Conservation (phyloP, 2,329 filamentous ascomycete species). For the Cercospora zeae-maydis region DNA sequence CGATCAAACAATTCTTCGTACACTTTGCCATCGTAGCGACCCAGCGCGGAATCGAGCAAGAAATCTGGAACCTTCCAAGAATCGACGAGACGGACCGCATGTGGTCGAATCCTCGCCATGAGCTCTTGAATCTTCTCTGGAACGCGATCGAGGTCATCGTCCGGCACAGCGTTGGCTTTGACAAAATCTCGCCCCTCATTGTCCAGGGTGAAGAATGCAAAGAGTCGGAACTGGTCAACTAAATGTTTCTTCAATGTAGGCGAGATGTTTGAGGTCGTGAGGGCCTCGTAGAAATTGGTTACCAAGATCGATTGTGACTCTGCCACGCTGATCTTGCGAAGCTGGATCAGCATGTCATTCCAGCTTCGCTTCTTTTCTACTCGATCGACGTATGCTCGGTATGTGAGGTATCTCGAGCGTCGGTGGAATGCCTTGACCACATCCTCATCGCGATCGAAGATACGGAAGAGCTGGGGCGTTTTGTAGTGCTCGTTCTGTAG, state of each 20-base stretch:
- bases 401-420: constrained; percentile 43
- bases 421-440: constrained; percentile 47
- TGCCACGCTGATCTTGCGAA: constrained; percentile 43
- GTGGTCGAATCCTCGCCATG: constrained; percentile 49
- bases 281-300: constrained; percentile 45
- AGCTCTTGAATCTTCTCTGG: constrained; percentile 44
- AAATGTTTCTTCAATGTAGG: constrained; percentile 36
- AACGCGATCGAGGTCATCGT: constrained; percentile 42
- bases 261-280: constrained; percentile 32
- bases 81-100: constrained; percentile 52
- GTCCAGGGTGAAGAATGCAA: constrained; percentile 49
- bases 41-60: constrained; percentile 51
- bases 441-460: constrained; percentile 37
- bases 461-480: constrained; percentile 31
- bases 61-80: constrained; percentile 54
- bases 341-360: constrained; percentile 46
- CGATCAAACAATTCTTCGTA: constrained; percentile 53
- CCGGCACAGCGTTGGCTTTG: constrained; percentile 43
- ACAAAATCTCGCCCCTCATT: constrained; percentile 45
- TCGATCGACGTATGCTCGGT: constrained; percentile 44
- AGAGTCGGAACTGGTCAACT: constrained; percentile 47
- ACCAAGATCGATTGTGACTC: constrained; percentile 51
- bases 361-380: constrained; percentile 47
- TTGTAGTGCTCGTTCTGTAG: constrained; percentile 35
- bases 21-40: constrained; percentile 51